Percentiles rank a stretch among this genome's conserved stretches.
These are phyloP conservation scores for Schwanniomyces etchellsii DNA, from an alignment of 1,139 yeast genomes.

Conservation along the genomic window DNA sequence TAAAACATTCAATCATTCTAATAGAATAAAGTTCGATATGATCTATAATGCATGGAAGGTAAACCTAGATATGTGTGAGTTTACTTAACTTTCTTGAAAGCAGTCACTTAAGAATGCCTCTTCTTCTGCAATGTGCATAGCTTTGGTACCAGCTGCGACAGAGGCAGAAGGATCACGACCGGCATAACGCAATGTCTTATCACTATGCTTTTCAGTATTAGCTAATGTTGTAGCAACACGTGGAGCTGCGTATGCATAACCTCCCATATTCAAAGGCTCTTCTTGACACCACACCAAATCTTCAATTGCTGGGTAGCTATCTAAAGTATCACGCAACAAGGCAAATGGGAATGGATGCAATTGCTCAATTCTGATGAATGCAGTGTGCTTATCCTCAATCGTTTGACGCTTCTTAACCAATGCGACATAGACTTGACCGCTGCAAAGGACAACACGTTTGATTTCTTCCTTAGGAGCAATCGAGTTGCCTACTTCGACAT, in stretches of 20 bases:
- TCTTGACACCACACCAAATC: conserved; percentile 98
- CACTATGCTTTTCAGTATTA: conserved; percentile 66
- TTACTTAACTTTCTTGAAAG: conserved; percentile 30
- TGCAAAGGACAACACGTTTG: conserved; percentile 76
- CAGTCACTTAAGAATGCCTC: conserved; percentile 79
- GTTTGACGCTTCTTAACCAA: conserved; percentile 83
- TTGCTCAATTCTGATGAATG: conserved; percentile 88
- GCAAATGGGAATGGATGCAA: conserved; percentile 98
- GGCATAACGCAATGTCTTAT: conserved; percentile 67
- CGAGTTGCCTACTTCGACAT: conserved; percentile 70
- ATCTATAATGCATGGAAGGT: background rate
- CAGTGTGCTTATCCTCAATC: conserved; percentile 73
- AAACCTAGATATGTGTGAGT: background rate
- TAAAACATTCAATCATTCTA: background rate
- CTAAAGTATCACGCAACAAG: conserved; percentile 78
- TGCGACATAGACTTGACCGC: conserved; percentile 95
- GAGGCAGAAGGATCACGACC: conserved; percentile 99
- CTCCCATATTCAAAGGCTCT: conserved; percentile 98
- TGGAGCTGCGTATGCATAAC: conserved; percentile 75
- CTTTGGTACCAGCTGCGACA: conserved; percentile 96
- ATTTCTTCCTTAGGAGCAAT: conserved; percentile 79
- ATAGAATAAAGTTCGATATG: background rate
- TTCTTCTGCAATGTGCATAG: conserved; percentile 85
- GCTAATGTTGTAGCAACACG: conserved; percentile 71
- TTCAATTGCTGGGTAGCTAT: conserved; percentile 74